Evolutionary conservation across 2,329 filamentous ascomycete species (phyloP).

Genomic region (Aspergillus fumigatus): DNA sequence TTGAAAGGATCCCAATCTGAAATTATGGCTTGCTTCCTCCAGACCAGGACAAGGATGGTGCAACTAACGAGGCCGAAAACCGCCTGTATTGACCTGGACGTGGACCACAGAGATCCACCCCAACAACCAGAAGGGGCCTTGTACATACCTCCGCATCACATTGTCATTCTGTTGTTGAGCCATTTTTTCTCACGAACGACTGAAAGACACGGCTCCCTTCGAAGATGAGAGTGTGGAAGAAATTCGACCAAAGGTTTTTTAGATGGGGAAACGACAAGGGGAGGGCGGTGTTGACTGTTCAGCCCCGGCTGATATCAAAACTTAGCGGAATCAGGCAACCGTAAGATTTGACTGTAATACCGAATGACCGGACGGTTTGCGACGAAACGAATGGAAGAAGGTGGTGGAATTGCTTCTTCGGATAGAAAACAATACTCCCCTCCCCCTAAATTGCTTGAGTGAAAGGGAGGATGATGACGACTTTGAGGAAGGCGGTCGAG

Average conservation of each 20-base stretch:
- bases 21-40: neutral
- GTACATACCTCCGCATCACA: conserved; percentile 55
- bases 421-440: conserved; percentile 1
- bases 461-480: conserved; percentile 2
- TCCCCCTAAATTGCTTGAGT: conserved; percentile 13
- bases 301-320: conserved; percentile 8
- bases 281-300: conserved; percentile 7
- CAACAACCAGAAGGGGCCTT: neutral
- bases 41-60: neutral
- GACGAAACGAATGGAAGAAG: neutral
- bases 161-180: conserved; percentile 38
- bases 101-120: neutral
- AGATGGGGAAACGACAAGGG: conserved; percentile 7
- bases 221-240: conserved; percentile 4
- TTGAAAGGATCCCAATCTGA: neutral
- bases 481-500: conserved; percentile 24
- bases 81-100: neutral
- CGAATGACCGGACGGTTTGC: neutral
- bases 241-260: neutral
- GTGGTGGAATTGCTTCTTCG: neutral
- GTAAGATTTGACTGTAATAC: conserved; percentile 3
- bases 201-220: conserved; percentile 1
- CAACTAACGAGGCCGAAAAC: neutral
- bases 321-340: neutral
- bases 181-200: conserved; percentile 23